These are phyloP conservation scores for Colletotrichum sojae DNA, from an alignment of 2,329 filamentous ascomycete species.

Conservation along the genomic window DNA sequence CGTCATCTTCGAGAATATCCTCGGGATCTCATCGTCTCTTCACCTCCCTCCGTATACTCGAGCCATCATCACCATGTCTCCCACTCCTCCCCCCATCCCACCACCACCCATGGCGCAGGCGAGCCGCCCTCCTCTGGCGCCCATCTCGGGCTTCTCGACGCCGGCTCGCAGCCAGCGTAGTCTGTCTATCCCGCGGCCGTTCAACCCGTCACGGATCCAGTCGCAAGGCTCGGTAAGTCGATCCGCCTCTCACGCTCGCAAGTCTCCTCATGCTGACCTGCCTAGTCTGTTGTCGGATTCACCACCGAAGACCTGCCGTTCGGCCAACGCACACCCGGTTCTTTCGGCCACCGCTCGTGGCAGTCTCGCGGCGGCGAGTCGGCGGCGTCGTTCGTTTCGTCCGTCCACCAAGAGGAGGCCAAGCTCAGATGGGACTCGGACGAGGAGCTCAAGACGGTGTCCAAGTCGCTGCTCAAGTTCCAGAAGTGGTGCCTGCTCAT, in stretches of 20 bases:
- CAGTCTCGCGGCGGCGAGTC: conserved; percentile 51
- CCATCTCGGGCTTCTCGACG: conserved; percentile 16
- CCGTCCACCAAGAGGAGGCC: conserved; percentile 55
- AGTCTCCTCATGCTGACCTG: background rate
- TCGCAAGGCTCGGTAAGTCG: conserved; percentile 32
- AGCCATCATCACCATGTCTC: conserved; percentile 9
- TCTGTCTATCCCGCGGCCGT: conserved; percentile 35
- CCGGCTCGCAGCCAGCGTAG: conserved; percentile 38
- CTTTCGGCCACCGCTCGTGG: conserved; percentile 49
- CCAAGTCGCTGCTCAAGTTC: conserved; percentile 52
- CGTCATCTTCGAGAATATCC: conserved; percentile 17
- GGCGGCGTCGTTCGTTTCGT: conserved; percentile 53
- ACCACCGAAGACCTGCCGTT: conserved; percentile 47
- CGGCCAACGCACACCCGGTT: conserved; percentile 50
- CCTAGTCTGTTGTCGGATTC: conserved; percentile 53
- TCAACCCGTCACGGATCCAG: conserved; percentile 30
- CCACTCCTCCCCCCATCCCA: conserved; percentile 9
- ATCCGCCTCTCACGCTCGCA: background rate
- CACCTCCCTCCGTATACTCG: conserved; percentile 2
- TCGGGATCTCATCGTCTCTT: background rate
- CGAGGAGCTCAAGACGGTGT: conserved; percentile 55
- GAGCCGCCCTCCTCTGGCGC: conserved; percentile 21
- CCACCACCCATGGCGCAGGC: conserved; percentile 25
- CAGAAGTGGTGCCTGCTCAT: conserved; percentile 57
- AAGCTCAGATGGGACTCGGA: conserved; percentile 57